Conservation (phyloP, 768 basidiomycete species). For the Cyclocybe aegerita region DNA sequence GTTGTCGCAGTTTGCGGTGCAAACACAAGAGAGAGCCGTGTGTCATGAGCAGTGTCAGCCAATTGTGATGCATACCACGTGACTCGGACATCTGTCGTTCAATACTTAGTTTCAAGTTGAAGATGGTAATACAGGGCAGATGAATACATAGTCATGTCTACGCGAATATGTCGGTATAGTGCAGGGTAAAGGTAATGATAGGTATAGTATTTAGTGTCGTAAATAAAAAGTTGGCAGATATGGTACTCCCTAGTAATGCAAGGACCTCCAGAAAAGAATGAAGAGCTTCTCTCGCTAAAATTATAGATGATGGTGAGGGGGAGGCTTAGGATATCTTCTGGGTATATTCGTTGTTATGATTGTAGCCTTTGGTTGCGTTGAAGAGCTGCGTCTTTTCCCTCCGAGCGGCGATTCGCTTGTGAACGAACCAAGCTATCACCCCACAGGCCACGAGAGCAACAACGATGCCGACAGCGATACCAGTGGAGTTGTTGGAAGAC, state of each 20-base stretch:
- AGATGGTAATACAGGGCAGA: too few species aligned
- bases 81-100: too few species aligned
- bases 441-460: constrained; percentile 42
- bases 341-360: constrained; percentile 20
- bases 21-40: too few species aligned
- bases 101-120: too few species aligned
- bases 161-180: not conserved
- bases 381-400: constrained; percentile 19
- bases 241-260: not conserved
- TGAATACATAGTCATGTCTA: too few species aligned
- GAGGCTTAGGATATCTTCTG: constrained; percentile 17
- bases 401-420: constrained; percentile 43
- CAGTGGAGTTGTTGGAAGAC: constrained; percentile 34
- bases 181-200: not conserved
- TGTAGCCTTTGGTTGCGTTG: constrained; percentile 18
- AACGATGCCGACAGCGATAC: constrained; percentile 53
- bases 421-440: constrained; percentile 43
- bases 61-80: too few species aligned
- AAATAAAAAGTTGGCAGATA: not conserved
- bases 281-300: not conserved
- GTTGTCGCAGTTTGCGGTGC: too few species aligned
- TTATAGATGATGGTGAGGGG: not conserved
- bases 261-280: not conserved
- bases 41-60: too few species aligned
- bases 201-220: not conserved